These are phyloP conservation scores for Pseudogymnoascus sp. DNA, from an alignment of 2,329 filamentous ascomycete species.

Conservation along the genomic window DNA sequence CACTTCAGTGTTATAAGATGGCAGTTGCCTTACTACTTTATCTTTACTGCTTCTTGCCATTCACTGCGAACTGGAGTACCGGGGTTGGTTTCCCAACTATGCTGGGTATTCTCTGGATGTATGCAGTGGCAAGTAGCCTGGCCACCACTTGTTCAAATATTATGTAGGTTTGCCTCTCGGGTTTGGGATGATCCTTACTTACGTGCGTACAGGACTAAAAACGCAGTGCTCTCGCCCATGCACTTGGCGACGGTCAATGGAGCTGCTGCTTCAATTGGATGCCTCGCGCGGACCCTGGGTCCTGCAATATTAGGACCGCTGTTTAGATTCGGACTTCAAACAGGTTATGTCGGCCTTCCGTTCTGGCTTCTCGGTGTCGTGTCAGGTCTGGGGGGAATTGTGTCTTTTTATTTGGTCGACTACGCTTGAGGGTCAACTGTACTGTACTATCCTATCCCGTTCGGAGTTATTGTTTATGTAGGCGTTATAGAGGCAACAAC, in stretches of 20 bases:
- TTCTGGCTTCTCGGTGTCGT: slow-evolving; percentile 9
- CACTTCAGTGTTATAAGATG: background rate
- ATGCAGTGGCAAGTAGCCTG: background rate
- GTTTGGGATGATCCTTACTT: background rate
- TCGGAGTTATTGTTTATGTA: too few species aligned
- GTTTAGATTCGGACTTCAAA: background rate
- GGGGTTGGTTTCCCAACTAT: background rate
- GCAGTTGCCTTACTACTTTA: background rate
- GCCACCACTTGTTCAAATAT: background rate
- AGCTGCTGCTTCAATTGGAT: slow-evolving; percentile 1
- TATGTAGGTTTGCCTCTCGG: background rate
- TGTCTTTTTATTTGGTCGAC: background rate
- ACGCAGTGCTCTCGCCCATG: background rate
- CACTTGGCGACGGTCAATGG: slow-evolving; percentile 5
- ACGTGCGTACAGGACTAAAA: background rate
- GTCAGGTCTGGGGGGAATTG: background rate
- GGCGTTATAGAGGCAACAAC: too few species aligned
- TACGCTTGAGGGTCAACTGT: background rate
- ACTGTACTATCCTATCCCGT: too few species aligned
- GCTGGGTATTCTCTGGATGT: background rate
- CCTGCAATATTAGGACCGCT: background rate
- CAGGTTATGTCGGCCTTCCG: background rate
- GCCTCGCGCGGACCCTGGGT: slow-evolving; percentile 1
- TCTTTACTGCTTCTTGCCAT: background rate
- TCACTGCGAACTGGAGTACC: background rate